These are phyloP conservation scores for Sporothrix dimorphospora DNA, from an alignment of 2,329 filamentous ascomycete genomes.

Conservation along the genomic window DNA sequence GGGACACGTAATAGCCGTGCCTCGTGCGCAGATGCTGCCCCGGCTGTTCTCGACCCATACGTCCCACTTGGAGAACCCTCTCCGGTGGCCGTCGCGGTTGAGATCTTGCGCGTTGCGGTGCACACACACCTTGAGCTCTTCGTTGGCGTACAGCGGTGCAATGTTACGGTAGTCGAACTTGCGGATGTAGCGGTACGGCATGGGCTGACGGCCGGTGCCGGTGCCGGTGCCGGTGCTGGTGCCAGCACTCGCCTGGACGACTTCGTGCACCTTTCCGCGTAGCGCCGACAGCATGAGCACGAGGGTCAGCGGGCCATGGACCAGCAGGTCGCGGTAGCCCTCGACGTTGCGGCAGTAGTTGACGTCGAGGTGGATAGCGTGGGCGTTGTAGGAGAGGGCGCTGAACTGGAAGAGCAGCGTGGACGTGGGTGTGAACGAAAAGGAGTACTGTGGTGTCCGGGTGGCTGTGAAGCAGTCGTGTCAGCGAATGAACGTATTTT, in stretches of 20 bases:
- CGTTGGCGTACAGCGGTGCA: constrained; percentile 75
- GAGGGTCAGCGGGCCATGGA: constrained; percentile 84
- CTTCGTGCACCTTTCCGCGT: constrained; percentile 49
- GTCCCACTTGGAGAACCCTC: constrained; percentile 53
- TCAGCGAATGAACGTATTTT: not conserved
- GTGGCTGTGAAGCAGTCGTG: constrained; percentile 39
- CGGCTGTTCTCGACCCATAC: constrained; percentile 67
- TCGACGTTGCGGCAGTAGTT: constrained; percentile 71
- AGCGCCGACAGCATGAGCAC: constrained; percentile 75
- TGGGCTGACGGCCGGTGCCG: constrained; percentile 33
- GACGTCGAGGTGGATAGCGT: constrained; percentile 83
- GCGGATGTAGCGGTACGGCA: constrained; percentile 45
- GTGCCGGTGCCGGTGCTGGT: constrained; percentile 6
- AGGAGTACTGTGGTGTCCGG: constrained; percentile 43
- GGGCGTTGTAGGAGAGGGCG: constrained; percentile 88
- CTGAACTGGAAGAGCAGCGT: constrained; percentile 86
- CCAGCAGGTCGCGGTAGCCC: constrained; percentile 73
- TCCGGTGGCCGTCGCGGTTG: constrained; percentile 43
- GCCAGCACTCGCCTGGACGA: constrained; percentile 26
- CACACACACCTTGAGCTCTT: constrained; percentile 71
- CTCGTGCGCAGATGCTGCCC: constrained; percentile 67
- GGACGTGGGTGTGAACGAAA: constrained; percentile 66
- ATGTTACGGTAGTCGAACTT: constrained; percentile 79
- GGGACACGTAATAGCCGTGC: constrained; percentile 37
- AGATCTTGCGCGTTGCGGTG: constrained; percentile 49